These are phyloP conservation scores for Candida ulmi DNA, from an alignment of 805 yeast species.

Conservation along the genomic window DNA sequence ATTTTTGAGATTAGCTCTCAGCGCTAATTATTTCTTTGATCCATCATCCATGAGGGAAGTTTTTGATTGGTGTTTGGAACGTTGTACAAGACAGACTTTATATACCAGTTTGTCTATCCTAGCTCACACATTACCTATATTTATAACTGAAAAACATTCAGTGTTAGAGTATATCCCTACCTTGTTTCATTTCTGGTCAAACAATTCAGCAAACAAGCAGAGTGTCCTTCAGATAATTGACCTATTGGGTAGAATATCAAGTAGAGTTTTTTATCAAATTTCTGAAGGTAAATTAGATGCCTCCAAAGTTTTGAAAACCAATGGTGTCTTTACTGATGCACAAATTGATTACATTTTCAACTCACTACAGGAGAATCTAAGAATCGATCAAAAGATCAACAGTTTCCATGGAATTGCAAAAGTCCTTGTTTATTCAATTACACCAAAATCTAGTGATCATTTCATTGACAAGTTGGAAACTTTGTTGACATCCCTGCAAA, in stretches of 20 bases:
- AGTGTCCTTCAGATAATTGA: slow-evolving; percentile 63
- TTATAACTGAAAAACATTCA: slow-evolving; percentile 28
- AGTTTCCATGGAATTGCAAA: slow-evolving; percentile 36
- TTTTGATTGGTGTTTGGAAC: slow-evolving; percentile 44
- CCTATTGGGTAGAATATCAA: slow-evolving; percentile 56
- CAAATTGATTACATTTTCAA: slow-evolving; percentile 62
- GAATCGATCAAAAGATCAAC: slow-evolving; percentile 29
- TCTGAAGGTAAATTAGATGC: slow-evolving; percentile 25
- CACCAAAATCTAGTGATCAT: slow-evolving; percentile 39
- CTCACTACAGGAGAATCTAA: slow-evolving; percentile 37
- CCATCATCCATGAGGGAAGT: slow-evolving; percentile 40
- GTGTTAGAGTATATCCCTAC: slow-evolving; percentile 57
- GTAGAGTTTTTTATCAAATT: slow-evolving; percentile 35
- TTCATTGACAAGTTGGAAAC: slow-evolving; percentile 48
- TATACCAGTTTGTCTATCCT: slow-evolving; percentile 46
- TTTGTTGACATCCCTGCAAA: slow-evolving; percentile 62
- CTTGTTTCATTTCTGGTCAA: slow-evolving; percentile 66
- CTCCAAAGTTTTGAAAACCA: slow-evolving; percentile 34
- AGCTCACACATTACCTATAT: slow-evolving; percentile 47
- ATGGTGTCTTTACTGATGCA: slow-evolving; percentile 57
- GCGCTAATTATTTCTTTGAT: slow-evolving; percentile 51
- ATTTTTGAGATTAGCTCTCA: slow-evolving; percentile 45
- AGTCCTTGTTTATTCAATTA: slow-evolving; percentile 59
- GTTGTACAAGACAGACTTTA: slow-evolving; percentile 49
- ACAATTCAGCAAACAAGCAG: slow-evolving; percentile 38